Conservation (phyloP, 495 filamentous ascomycete genomes). For the Penicillium daleae region DNA sequence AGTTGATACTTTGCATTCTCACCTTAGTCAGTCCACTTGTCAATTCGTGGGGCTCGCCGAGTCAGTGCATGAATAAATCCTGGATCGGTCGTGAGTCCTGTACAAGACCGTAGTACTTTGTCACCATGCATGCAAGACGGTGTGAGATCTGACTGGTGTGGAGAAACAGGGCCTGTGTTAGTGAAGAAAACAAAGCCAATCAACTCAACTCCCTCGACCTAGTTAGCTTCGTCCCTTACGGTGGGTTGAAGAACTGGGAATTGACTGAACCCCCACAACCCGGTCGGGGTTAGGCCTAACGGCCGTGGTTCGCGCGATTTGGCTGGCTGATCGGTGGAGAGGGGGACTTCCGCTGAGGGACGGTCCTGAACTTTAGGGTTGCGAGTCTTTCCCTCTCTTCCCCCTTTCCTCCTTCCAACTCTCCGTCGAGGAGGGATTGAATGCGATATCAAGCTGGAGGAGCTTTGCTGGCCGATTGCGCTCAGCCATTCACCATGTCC, state of each 20-base stretch:
- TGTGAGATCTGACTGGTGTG: not conserved
- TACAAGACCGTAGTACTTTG: no score
- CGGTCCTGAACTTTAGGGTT: not conserved
- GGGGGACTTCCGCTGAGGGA: not conserved
- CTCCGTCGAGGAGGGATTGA: not conserved
- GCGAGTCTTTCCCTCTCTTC: not conserved
- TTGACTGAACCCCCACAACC: not conserved
- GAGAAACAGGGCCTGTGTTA: not conserved
- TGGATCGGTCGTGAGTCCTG: no score
- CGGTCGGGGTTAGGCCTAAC: constrained; percentile 1
- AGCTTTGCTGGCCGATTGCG: not conserved
- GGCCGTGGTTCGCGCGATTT: not conserved
- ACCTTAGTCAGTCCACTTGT: not conserved
- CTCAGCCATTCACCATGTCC: constrained; percentile 13
- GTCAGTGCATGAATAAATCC: no score
- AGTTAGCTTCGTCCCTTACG: not conserved
- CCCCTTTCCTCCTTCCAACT: not conserved
- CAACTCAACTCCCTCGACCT: not conserved
- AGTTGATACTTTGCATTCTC: not conserved
- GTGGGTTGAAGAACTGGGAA: not conserved
- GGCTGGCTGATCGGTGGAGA: not conserved
- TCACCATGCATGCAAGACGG: not conserved
- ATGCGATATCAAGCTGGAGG: no score
- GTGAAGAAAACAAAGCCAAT: not conserved
- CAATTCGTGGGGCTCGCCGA: not conserved